Percentiles rank a stretch among this genome's conserved stretches.
Evolutionary conservation across 352 stramenopile genomes (phyloP).

Genomic region (Sclerospora graminicola): DNA sequence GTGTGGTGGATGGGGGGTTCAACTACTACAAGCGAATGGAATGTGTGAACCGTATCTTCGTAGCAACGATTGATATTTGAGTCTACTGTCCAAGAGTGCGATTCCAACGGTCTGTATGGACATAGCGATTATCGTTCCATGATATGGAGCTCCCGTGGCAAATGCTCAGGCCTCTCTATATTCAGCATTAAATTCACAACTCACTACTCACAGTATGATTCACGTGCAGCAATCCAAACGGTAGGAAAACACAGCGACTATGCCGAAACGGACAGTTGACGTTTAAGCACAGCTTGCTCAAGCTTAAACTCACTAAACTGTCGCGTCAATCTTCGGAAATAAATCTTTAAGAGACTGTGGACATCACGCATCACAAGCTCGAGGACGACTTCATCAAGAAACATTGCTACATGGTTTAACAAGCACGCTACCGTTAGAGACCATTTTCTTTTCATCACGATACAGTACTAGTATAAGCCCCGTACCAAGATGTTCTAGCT

Average conservation of each 20-base stretch:
- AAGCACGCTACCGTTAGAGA: not conserved
- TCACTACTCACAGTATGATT: no score
- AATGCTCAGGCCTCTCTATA: no score
- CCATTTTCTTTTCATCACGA: not conserved
- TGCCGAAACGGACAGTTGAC: constrained; percentile 18
- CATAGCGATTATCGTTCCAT: no score
- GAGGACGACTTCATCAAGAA: constrained; percentile 71
- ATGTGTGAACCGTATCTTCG: not conserved
- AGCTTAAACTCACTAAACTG: constrained; percentile 55
- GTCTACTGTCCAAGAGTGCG: no score
- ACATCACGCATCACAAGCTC: constrained; percentile 72
- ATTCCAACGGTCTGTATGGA: no score
- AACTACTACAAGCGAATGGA: constrained; percentile 34
- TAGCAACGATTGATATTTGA: no score
- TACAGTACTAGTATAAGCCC: not conserved
- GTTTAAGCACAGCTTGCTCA: constrained; percentile 31
- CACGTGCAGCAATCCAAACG: no score
- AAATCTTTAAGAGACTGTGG: constrained; percentile 52
- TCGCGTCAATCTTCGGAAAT: constrained; percentile 42
- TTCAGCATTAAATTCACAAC: no score
- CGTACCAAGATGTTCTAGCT: constrained; percentile 49
- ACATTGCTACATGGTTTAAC: constrained; percentile 32
- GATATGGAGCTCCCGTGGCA: no score
- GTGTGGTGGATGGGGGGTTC: constrained; percentile 53
- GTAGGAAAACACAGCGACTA: not conserved